These are phyloP conservation scores for Flaveria ramosissima DNA, from an alignment of 129 eudicot genomes.

Conservation along the genomic window DNA sequence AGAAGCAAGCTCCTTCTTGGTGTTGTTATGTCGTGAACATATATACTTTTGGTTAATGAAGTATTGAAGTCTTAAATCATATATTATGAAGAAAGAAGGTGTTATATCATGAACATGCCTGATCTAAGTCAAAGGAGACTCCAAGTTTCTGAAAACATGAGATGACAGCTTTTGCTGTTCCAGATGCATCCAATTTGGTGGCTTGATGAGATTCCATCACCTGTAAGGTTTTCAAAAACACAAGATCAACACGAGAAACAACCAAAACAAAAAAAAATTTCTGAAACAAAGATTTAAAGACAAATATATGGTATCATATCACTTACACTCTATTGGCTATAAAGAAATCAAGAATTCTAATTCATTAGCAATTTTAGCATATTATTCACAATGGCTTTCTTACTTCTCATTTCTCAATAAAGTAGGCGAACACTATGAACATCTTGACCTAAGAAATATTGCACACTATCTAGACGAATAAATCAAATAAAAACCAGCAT, in stretches of 20 bases:
- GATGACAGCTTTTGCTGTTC: conserved; percentile 93
- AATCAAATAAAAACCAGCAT: too few species aligned
- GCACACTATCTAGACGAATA: too few species aligned
- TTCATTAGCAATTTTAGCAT: neutral
- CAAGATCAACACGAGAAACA: neutral
- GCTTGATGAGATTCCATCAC: conserved; percentile 92
- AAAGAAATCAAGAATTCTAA: neutral
- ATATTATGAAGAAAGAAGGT: neutral
- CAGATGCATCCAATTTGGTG: conserved; percentile 80
- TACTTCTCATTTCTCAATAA: too few species aligned
- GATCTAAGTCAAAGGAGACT: conserved; percentile 58
- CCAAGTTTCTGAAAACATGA: conserved; percentile 93
- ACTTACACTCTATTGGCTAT: neutral
- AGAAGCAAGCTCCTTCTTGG: neutral
- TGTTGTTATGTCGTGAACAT: conserved; percentile 3
- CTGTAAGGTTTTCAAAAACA: conserved; percentile 39
- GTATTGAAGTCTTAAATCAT: neutral
- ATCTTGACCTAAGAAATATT: too few species aligned
- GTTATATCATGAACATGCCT: conserved; percentile 43
- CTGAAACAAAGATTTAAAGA: neutral
- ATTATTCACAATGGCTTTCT: neutral
- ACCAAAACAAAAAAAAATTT: neutral
- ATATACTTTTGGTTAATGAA: neutral
- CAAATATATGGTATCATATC: neutral
- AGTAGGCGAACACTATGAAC: too few species aligned